Base-by-base conservation (phyloP, 2,329 filamentous ascomycete species). In the Pseudogymnoascus sp. region DNA sequence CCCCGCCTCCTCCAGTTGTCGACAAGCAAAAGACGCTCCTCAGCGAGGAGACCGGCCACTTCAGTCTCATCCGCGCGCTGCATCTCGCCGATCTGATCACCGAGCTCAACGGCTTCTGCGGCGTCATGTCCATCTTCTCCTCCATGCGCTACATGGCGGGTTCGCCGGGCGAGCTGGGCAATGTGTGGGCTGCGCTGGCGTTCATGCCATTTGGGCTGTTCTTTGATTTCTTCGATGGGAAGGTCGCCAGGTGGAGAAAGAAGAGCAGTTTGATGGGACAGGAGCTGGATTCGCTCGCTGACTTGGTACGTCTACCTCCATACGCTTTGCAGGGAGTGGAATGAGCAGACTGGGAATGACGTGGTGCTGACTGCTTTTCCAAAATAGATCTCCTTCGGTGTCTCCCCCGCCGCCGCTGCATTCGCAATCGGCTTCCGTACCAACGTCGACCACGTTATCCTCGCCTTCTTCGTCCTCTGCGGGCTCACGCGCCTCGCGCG, bases 221-320 rank as follows among this genome's bases (percentile, higher is more conserved):
- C 79, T 97, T 97, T 74, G 94, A 99, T 75, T 95, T 96, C 72
- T 91, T 97, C 81, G 94, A 99, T 74, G 94, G 94, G 71, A 94
- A 92, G 73, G 92, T 99, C 61, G 94, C 94, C 65, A 82, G 94
- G 66, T 97, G 94, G 94, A 86, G 94, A 73, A 88, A 91, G 77
- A 99, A 97, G 86, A 94, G 90, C 70, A 95, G 90, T 69, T 80
- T 99, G 72, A 97, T 99, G 93, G 94, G 94, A 11, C 93, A 97
- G 75, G 94, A 99, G 76, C 79, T 99, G 61, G 94, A 99, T 74
- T 97, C 93, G 6, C 81, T 99, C 57, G 94, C 94, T 61, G 94
- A 99, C 73, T 74, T 99, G 79, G 91, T 96, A 87, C 28, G 83
- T 60, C 54, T 30, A 20, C 38, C 30, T 25, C 20, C 34, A 14